Conservation (phyloP, 352 stramenopile species). For the Hyaloperonospora brassicae region DNA sequence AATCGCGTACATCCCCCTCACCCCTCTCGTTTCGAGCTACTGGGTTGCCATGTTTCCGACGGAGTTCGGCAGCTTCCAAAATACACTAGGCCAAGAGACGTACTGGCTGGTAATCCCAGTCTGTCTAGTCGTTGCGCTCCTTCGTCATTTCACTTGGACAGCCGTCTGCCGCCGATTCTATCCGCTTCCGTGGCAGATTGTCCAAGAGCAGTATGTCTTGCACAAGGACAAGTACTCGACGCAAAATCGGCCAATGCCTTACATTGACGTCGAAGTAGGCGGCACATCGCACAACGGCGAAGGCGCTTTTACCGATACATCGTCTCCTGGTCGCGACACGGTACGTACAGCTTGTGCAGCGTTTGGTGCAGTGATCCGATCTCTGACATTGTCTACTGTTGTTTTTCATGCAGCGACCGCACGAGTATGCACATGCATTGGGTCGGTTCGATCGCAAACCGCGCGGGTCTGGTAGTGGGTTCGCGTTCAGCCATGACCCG, state of each 20-base stretch:
- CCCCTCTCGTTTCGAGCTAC: slow-evolving; percentile 55
- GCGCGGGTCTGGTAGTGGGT: slow-evolving; percentile 64
- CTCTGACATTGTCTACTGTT: slow-evolving; percentile 9
- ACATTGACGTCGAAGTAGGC: slow-evolving; percentile 48
- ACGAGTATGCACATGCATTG: slow-evolving; percentile 11
- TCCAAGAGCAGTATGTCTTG: slow-evolving; percentile 69
- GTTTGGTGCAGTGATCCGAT: slow-evolving; percentile 1
- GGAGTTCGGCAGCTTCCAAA: slow-evolving; percentile 70
- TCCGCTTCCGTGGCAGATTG: slow-evolving; percentile 68
- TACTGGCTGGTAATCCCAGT: slow-evolving; percentile 72
- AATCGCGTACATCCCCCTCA: slow-evolving; percentile 54
- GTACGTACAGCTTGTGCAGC: slow-evolving; percentile 12
- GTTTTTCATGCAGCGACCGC: slow-evolving; percentile 11
- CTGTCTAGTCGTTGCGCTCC: slow-evolving; percentile 39
- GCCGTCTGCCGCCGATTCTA: slow-evolving; percentile 71
- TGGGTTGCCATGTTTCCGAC: slow-evolving; percentile 51
- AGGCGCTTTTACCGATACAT: slow-evolving; percentile 38
- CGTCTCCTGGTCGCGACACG: slow-evolving; percentile 24
- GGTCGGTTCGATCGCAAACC: slow-evolving; percentile 26
- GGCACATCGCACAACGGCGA: slow-evolving; percentile 30
- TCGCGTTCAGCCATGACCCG: slow-evolving; percentile 78
- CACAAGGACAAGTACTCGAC: slow-evolving; percentile 26
- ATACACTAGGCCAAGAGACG: slow-evolving; percentile 49
- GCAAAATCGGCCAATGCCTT: slow-evolving; percentile 18
- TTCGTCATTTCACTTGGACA: slow-evolving; percentile 68